Conservation (phyloP, 768 basidiomycete species). For the Suillus discolor region DNA sequence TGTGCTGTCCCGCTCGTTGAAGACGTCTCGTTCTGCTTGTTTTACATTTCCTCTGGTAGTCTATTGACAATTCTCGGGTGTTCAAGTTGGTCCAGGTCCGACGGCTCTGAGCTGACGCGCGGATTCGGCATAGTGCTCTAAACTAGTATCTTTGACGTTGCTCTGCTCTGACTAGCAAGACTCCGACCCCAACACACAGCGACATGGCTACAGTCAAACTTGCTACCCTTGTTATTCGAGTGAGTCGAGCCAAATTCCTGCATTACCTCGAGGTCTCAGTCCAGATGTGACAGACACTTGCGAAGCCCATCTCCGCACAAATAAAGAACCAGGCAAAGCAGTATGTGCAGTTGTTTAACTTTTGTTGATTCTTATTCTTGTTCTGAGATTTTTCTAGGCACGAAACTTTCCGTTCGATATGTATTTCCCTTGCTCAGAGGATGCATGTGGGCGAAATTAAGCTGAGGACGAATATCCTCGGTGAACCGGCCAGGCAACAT, state of each 20-base stretch:
- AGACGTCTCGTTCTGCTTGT: background rate
- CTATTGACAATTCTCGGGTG: background rate
- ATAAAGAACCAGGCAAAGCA: conserved; percentile 74
- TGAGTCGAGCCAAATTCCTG: conserved; percentile 38
- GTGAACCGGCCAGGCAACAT: conserved; percentile 66
- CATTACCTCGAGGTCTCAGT: background rate
- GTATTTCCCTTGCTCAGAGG: conserved; percentile 72
- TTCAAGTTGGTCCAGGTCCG: background rate
- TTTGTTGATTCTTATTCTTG: background rate
- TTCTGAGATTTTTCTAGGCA: conserved; percentile 46
- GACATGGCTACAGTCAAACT: conserved; percentile 75
- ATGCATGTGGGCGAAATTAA: conserved; percentile 76
- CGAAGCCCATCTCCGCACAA: conserved; percentile 75
- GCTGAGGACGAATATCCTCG: conserved; percentile 74
- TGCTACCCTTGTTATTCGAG: conserved; percentile 73
- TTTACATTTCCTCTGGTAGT: background rate
- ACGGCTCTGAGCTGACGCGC: background rate
- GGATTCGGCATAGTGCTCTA: background rate
- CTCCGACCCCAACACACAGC: background rate
- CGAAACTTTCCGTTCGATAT: conserved; percentile 68
- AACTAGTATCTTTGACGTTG: background rate
- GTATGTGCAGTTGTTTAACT: conserved; percentile 41
- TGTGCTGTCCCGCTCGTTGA: background rate
- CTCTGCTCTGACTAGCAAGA: background rate
- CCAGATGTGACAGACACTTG: conserved; percentile 59